phyloP scores from a whole-genome alignment of 2,329 filamentous ascomycete species.

The Talaromyces sp. region DNA sequence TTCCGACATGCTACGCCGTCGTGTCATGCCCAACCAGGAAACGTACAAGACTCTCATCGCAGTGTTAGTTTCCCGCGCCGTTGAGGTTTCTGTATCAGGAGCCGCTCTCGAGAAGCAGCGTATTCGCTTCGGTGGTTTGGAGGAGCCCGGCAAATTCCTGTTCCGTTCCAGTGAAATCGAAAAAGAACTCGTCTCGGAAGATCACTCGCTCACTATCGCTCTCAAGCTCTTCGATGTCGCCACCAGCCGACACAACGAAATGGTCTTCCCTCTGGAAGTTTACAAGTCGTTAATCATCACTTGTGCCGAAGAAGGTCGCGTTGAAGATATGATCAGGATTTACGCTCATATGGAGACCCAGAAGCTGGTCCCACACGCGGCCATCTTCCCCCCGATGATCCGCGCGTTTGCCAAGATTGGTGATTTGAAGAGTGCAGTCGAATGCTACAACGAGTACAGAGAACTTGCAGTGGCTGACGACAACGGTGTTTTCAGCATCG shows the following conservation, averaged over 20 bases:
- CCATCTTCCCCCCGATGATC: constrained; percentile 90
- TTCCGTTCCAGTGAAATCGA: constrained; percentile 84
- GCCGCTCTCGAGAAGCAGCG: constrained; percentile 74
- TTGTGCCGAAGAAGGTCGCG: constrained; percentile 75
- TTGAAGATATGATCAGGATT: constrained; percentile 84
- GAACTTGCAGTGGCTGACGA: constrained; percentile 81
- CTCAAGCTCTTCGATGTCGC: constrained; percentile 82
- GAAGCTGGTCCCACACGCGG: constrained; percentile 69
- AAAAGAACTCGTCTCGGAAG: constrained; percentile 78
- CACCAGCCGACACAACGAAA: constrained; percentile 56
- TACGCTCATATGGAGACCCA: constrained; percentile 87
- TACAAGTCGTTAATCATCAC: constrained; percentile 84
- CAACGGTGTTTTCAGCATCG: constrained; percentile 64
- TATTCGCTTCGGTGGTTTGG: constrained; percentile 79
- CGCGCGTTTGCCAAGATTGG: constrained; percentile 80
- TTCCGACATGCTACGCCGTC: constrained; percentile 88
- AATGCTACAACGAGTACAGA: constrained; percentile 95
- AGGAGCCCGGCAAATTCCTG: constrained; percentile 81
- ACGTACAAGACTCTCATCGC: constrained; percentile 88
- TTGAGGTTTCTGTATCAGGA: constrained; percentile 73
- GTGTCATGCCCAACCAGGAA: constrained; percentile 73
- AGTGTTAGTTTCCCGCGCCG: constrained; percentile 73
- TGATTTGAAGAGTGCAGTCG: constrained; percentile 81
- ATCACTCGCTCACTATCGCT: constrained; percentile 80
- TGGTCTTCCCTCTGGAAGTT: constrained; percentile 71